These are phyloP conservation scores for Scleromitrula shiraiana DNA, from an alignment of 2,329 filamentous ascomycete species.

Conservation along the genomic window DNA sequence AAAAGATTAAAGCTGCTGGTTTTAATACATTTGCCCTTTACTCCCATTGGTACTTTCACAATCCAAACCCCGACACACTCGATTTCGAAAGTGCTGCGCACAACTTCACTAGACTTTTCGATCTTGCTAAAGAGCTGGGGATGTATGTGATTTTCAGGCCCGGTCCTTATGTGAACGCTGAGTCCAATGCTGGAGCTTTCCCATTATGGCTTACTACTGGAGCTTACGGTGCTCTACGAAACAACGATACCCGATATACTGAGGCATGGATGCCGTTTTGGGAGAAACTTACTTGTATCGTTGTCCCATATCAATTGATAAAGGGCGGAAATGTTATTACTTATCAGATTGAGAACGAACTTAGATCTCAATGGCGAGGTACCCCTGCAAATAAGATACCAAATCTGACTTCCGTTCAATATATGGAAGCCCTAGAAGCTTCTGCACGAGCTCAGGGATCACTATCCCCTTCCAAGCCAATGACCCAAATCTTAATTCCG, in stretches of 20 bases:
- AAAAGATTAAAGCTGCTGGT: constrained; percentile 69
- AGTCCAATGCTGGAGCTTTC: constrained; percentile 53
- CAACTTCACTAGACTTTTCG: constrained; percentile 59
- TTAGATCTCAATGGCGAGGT: constrained; percentile 35
- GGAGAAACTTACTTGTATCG: constrained; percentile 40
- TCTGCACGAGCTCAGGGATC: constrained; percentile 48
- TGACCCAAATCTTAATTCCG: constrained; percentile 49
- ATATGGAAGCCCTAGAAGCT: constrained; percentile 50
- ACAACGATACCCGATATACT: constrained; percentile 45
- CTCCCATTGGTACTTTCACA: constrained; percentile 59
- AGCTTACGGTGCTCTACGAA: constrained; percentile 44
- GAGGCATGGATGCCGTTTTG: constrained; percentile 48
- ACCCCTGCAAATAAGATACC: constrained; percentile 36
- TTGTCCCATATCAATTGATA: constrained; percentile 46
- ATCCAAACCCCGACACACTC: constrained; percentile 59
- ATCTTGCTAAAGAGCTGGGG: constrained; percentile 62
- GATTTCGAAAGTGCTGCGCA: constrained; percentile 52
- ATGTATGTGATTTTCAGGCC: constrained; percentile 68
- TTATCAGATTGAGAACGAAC: constrained; percentile 52
- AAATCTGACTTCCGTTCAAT: constrained; percentile 41
- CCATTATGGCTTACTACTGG: constrained; percentile 56
- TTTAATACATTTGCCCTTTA: constrained; percentile 77
- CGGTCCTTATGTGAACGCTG: constrained; percentile 59
- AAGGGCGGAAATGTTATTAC: constrained; percentile 49
- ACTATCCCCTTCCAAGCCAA: constrained; percentile 51